Percentiles rank a stretch among this genome's conserved stretches.
Evolutionary conservation across 2,329 filamentous ascomycete species (phyloP).

Genomic region (Penicillium nordicum): DNA sequence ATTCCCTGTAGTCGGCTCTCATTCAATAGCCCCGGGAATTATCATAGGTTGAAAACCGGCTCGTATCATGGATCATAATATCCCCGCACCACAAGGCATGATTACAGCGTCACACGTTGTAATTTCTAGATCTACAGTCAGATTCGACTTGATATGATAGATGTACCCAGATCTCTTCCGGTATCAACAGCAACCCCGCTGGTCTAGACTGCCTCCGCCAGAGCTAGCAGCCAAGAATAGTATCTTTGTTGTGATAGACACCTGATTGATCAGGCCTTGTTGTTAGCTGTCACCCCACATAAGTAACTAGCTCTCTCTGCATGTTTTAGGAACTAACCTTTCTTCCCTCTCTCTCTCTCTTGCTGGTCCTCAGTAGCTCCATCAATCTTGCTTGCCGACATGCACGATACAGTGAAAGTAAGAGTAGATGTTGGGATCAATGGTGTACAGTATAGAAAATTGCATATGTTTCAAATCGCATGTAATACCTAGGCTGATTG

Average conservation of each 20-base stretch:
- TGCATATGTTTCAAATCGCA: background rate
- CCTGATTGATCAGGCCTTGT: too few relatives aligned
- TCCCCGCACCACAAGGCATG: background rate
- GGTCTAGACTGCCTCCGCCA: background rate
- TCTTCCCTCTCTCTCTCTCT: too few relatives aligned
- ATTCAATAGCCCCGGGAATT: background rate
- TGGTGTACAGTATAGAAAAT: background rate
- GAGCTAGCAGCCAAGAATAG: background rate
- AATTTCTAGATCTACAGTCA: background rate
- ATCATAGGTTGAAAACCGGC: background rate
- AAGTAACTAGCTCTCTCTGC: too few relatives aligned
- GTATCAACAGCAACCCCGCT: background rate
- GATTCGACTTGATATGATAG: background rate
- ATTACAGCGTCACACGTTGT: background rate
- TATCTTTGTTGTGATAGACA: too few relatives aligned
- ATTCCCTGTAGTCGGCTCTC: background rate
- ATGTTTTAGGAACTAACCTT: too few relatives aligned
- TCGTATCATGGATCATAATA: background rate
- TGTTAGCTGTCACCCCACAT: too few relatives aligned
- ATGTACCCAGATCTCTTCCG: background rate
- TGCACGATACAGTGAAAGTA: background rate
- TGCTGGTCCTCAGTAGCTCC: too few relatives aligned
- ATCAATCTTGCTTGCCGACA: too few relatives aligned
- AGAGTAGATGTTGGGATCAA: background rate
- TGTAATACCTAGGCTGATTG: background rate